phyloP scores from a whole-genome alignment of 192 early-diverging fungal genomes.

The Rhizophagus clarus region DNA sequence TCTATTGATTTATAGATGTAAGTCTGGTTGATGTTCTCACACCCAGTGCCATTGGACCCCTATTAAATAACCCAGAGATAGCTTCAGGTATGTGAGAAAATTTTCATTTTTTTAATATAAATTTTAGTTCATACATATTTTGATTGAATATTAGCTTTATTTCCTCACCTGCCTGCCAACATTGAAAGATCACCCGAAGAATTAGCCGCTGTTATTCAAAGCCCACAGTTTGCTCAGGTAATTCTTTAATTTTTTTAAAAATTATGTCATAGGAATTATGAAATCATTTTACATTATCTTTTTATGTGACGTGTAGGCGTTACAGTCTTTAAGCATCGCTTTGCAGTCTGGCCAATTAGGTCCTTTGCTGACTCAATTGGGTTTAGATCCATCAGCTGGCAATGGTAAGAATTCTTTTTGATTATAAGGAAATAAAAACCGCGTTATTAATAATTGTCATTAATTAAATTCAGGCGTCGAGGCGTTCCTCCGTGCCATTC shows the following conservation, averaged over 20 bases:
- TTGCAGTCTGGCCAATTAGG: constrained; percentile 57
- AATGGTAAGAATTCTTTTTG: constrained; percentile 35
- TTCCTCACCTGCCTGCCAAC: constrained; percentile 49
- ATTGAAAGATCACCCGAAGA: constrained; percentile 48
- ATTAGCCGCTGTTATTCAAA: constrained; percentile 48
- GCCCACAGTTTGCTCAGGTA: constrained; percentile 49
- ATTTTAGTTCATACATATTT: not conserved
- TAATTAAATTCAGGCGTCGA: constrained; percentile 41
- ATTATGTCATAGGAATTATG: not conserved
- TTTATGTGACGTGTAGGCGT: constrained; percentile 34
- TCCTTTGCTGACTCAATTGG: constrained; percentile 50
- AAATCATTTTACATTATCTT: not conserved
- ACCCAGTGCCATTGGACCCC: constrained; percentile 38
- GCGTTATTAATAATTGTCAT: too few relatives aligned
- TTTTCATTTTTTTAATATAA: too few relatives aligned
- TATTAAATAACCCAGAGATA: constrained; percentile 48
- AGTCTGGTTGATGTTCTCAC: constrained; percentile 45
- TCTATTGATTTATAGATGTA: constrained; percentile 33
- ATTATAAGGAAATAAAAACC: too few relatives aligned
- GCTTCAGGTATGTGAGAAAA: not conserved
- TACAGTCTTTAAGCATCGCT: constrained; percentile 52
- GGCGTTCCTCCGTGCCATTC: constrained; percentile 45
- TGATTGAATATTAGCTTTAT: constrained; percentile 39
- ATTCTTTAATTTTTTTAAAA: not conserved
- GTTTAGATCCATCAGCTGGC: constrained; percentile 52